A percentile compares a stretch with the other conserved stretches of the same genome.
Conservation (phyloP, 768 basidiomycete genomes). For the Hebeloma cylindrosporum region DNA sequence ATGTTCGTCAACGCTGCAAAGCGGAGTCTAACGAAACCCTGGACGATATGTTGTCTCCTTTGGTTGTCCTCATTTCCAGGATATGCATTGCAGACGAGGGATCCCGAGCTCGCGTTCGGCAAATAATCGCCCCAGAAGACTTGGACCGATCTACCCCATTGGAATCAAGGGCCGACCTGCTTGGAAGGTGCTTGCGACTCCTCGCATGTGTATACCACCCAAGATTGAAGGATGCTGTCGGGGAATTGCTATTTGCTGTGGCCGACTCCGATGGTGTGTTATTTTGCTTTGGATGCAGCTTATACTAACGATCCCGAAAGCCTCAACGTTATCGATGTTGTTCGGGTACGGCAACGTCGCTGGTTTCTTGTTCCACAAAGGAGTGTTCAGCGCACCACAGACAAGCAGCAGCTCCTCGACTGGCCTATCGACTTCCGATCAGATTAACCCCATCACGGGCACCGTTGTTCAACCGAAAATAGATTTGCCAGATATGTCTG, state of each 20-base stretch:
- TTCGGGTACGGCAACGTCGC: slow-evolving; percentile 96
- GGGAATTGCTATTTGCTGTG: slow-evolving; percentile 85
- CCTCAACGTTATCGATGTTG: slow-evolving; percentile 68
- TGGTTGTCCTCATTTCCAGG: slow-evolving; percentile 73
- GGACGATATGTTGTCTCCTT: slow-evolving; percentile 77
- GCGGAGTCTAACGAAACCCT: slow-evolving; percentile 52
- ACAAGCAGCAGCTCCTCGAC: slow-evolving; percentile 28
- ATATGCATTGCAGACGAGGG: slow-evolving; percentile 65
- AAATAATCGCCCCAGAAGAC: slow-evolving; percentile 72
- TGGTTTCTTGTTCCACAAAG: slow-evolving; percentile 91
- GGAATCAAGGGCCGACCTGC: slow-evolving; percentile 67
- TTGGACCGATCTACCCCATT: slow-evolving; percentile 79
- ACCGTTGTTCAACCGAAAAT: slow-evolving; percentile 46
- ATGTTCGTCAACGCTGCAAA: slow-evolving; percentile 53
- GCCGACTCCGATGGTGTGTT: slow-evolving; percentile 70
- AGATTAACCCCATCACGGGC: slow-evolving; percentile 89
- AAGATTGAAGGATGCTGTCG: slow-evolving; percentile 71
- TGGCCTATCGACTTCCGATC: slow-evolving; percentile 34
- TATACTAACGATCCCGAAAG: slow-evolving; percentile 30
- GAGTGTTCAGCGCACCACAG: slow-evolving; percentile 60
- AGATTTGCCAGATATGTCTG: slow-evolving; percentile 67
- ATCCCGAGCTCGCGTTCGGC: slow-evolving; percentile 54
- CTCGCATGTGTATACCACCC: slow-evolving; percentile 73
- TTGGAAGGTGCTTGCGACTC: slow-evolving; percentile 81
- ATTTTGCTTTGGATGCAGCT: not conserved